These are phyloP conservation scores for Hygrophoropsis aurantiaca DNA, from an alignment of 768 basidiomycete genomes.

Conservation along the genomic window DNA sequence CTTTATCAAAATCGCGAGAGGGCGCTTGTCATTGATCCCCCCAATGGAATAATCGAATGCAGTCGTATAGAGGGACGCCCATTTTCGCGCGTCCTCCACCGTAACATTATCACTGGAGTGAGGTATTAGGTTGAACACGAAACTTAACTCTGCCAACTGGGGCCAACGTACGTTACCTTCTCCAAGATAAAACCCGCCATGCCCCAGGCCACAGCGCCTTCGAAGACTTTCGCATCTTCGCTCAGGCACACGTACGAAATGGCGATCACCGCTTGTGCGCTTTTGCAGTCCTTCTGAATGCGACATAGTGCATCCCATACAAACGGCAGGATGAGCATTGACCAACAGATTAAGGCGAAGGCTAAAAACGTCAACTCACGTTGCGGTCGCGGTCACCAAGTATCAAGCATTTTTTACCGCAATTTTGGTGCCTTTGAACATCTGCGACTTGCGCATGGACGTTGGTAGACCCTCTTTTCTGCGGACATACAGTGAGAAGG, in stretches of 20 bases:
- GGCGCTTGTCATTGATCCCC: conserved; percentile 8
- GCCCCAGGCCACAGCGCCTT: no score
- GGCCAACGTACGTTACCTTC: conserved; percentile 15
- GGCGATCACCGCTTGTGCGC: no score
- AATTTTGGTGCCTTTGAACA: conserved; percentile 13
- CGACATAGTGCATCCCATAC: no score
- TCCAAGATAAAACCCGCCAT: conserved; percentile 22
- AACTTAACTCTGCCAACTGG: no score
- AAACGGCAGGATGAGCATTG: no score
- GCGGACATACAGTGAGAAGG: conserved; percentile 2
- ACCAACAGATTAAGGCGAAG: no score
- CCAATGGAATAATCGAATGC: background rate
- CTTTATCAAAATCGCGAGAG: no score
- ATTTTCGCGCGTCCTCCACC: background rate
- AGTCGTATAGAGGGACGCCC: background rate
- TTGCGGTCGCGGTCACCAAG: conserved; percentile 14
- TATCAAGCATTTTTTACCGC: conserved; percentile 17
- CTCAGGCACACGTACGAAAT: no score
- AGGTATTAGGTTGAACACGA: background rate
- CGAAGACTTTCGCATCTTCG: no score
- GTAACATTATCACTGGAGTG: conserved; percentile 1
- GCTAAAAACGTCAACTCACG: conserved; percentile 7
- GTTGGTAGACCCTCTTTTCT: conserved; percentile 11
- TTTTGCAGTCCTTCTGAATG: no score
- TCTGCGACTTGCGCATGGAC: conserved; percentile 15